Base-by-base conservation (phyloP, 1,139 yeast species). In the Yarrowia galli region DNA sequence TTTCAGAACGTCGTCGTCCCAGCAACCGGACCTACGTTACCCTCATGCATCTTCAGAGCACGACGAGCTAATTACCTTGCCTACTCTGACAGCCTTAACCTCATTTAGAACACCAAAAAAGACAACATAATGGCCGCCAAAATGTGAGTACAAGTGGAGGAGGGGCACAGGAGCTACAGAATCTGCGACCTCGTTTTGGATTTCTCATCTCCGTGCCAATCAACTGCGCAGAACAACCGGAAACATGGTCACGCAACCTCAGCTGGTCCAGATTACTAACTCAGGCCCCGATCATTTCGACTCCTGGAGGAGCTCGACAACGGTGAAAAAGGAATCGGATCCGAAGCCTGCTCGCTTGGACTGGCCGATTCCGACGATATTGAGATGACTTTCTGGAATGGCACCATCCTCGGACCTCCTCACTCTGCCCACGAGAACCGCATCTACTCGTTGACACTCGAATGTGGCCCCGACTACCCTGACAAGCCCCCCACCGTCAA, bases 281-380 rank as follows among this genome's bases (percentile, higher is more conserved):
- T 9, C 46, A 91, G 97, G 61, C 98, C 98, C 72, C 87, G 98
- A 79, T 92, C 92, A 78, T 95, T 95, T 79, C 91, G 96, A 76
- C 85, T 95, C 63, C 84, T 95, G 71, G 99, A 95, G 81, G 99
- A 95, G 80, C 84, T 96, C 72, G 99, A 96, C 78, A 95, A 93
- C 76, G 99, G 99, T 67, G 99, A 96, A 77, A 96, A 96, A 78
- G 99, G 99, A 18, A 83, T 91, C 67, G 98, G 99, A 36, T 96
- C 98, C 43, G 98, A 96, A 78, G 90, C 97, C 28, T 93, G 97
- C 77, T 93, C 98, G 23, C 92, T 93, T 74, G 98, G 98, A 0
- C 83, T 93, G 67, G 87, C 92, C 48, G 93, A 90, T 75, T 88
- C 90, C 72, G 97, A 91, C 74, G 98, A 93, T 77, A 91, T 92